phyloP scores from a whole-genome alignment of 2,329 filamentous ascomycete species.

The Exophiala sp. region DNA sequence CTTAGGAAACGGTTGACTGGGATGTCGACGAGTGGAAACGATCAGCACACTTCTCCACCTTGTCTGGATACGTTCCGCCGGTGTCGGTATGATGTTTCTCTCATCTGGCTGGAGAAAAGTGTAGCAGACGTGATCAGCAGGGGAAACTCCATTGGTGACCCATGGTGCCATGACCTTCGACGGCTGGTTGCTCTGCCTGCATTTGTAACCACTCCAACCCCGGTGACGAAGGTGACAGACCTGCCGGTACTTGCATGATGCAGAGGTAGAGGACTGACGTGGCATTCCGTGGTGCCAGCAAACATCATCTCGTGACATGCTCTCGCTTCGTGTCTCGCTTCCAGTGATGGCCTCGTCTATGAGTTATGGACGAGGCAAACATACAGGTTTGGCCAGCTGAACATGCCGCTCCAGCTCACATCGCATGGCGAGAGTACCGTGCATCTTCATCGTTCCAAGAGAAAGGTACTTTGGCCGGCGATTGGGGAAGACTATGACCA shows the following conservation, averaged over 20 bases:
- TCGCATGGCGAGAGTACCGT: not conserved
- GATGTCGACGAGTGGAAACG: not conserved
- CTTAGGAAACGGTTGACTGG: not conserved
- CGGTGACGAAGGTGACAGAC: slow-evolving; percentile 1
- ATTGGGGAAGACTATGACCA: too few relatives aligned
- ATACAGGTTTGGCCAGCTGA: not conserved
- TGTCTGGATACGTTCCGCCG: not conserved
- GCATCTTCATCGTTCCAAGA: not conserved
- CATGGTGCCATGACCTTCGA: slow-evolving; percentile 1
- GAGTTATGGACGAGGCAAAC: not conserved
- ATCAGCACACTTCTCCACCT: not conserved
- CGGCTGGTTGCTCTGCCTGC: slow-evolving; percentile 1
- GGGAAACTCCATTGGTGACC: not conserved
- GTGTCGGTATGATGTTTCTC: not conserved
- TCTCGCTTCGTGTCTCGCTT: slow-evolving; percentile 1
- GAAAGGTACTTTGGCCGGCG: not conserved
- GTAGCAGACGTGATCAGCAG: not conserved
- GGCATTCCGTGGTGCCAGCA: slow-evolving; percentile 1
- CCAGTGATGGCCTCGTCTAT: not conserved
- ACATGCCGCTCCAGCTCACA: not conserved
- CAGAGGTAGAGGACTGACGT: slow-evolving; percentile 2
- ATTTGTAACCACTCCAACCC: not conserved
- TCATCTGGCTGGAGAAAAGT: not conserved
- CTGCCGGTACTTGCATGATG: not conserved
- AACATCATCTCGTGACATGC: slow-evolving; percentile 3